Percentiles rank a stretch among this genome's conserved stretches.
Conservation (phyloP, 768 basidiomycete species). For the Lepiota venenata region DNA sequence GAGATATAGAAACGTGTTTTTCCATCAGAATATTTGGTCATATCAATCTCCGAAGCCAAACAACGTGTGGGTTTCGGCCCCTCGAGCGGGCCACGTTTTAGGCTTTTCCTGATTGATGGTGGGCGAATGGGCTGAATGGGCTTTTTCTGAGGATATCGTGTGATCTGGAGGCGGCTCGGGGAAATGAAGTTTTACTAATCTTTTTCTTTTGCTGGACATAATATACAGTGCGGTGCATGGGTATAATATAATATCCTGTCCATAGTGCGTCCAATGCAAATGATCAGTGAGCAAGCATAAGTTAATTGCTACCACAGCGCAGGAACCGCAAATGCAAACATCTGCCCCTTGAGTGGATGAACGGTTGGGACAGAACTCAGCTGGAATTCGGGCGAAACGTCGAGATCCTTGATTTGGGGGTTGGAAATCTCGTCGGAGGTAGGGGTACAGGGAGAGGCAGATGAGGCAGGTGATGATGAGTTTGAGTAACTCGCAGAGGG, state of each 20-base stretch:
- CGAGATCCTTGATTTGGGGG: constrained; percentile 43
- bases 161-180: not conserved
- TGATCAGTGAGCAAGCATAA: constrained; percentile 10
- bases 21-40: constrained; percentile 13
- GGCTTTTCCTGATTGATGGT: not conserved
- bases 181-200: not conserved
- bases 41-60: not conserved
- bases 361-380: constrained; percentile 27
- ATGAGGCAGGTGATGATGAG: constrained; percentile 57
- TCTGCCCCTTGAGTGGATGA: constrained; percentile 53
- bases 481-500: constrained; percentile 51
- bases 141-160: not conserved
- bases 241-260: not conserved
- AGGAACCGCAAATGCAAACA: constrained; percentile 63
- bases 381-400: constrained; percentile 37
- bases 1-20: constrained; percentile 8
- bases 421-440: constrained; percentile 46
- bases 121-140: not conserved
- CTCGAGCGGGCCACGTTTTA: not conserved
- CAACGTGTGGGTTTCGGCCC: not conserved
- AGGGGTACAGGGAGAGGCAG: constrained; percentile 60
- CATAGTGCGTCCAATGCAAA: not conserved
- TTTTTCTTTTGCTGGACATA: too few species aligned
- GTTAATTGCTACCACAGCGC: constrained; percentile 49
- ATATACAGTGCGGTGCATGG: not conserved